These are phyloP conservation scores for Didymella exigua DNA, from an alignment of 2,329 filamentous ascomycete species.

Conservation along the genomic window DNA sequence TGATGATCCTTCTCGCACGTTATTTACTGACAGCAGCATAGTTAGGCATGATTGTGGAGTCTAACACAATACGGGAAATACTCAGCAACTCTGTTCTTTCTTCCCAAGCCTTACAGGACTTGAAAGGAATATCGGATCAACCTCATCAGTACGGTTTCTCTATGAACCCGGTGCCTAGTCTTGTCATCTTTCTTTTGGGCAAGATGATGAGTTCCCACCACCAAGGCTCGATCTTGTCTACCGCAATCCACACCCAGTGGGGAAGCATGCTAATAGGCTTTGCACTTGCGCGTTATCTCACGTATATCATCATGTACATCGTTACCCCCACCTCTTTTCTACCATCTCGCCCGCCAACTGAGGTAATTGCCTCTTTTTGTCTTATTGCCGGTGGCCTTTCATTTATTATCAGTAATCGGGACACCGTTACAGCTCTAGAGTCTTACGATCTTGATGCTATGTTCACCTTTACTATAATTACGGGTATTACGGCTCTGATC, in stretches of 20 bases:
- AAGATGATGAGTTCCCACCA: slow-evolving; percentile 96
- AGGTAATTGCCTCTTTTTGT: slow-evolving; percentile 83
- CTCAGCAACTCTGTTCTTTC: slow-evolving; percentile 60
- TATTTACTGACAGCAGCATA: slow-evolving; percentile 34
- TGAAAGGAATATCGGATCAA: slow-evolving; percentile 56
- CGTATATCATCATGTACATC: slow-evolving; percentile 80
- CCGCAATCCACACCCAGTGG: slow-evolving; percentile 94
- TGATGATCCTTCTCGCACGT: slow-evolving; percentile 15
- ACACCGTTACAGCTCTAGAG: slow-evolving; percentile 77
- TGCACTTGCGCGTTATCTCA: slow-evolving; percentile 75
- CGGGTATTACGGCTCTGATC: slow-evolving; percentile 80
- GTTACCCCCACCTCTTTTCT: slow-evolving; percentile 79
- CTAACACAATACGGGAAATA: slow-evolving; percentile 65
- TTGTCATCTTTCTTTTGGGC: slow-evolving; percentile 85
- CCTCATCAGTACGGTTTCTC: slow-evolving; percentile 75
- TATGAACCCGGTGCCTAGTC: slow-evolving; percentile 83
- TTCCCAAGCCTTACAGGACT: slow-evolving; percentile 27
- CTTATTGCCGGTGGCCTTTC: slow-evolving; percentile 85
- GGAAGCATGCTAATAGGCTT: slow-evolving; percentile 82
- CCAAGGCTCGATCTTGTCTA: slow-evolving; percentile 79
- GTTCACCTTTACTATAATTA: slow-evolving; percentile 88
- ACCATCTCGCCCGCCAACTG: slow-evolving; percentile 84
- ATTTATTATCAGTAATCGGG: slow-evolving; percentile 87
- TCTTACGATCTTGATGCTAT: slow-evolving; percentile 80
- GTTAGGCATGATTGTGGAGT: slow-evolving; percentile 86